These are phyloP conservation scores for Podosphaera fusca DNA, from an alignment of 2,329 filamentous ascomycete genomes.

Conservation along the genomic window DNA sequence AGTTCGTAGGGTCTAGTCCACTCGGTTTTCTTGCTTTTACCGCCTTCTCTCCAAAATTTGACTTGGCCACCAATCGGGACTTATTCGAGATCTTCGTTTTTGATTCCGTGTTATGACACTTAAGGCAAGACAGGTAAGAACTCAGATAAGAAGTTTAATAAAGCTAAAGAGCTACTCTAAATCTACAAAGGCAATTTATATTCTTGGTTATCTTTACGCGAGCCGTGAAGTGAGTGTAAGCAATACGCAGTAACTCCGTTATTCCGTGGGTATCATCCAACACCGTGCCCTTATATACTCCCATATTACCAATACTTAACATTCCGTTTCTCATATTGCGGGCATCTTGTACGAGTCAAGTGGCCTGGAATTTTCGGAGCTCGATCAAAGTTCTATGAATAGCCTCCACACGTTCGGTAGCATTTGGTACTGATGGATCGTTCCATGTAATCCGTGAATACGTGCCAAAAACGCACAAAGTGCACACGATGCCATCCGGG, in stretches of 20 bases:
- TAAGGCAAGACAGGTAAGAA: no score
- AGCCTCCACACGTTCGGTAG: background rate
- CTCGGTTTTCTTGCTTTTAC: background rate
- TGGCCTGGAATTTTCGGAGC: constrained; percentile 1
- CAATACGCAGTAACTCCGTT: no score
- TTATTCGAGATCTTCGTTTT: background rate
- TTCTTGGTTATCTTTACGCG: no score
- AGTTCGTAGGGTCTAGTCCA: background rate
- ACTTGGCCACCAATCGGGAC: background rate
- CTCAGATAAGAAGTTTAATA: no score
- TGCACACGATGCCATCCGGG: background rate
- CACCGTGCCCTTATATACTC: no score
- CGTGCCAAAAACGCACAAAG: background rate
- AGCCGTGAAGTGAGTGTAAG: no score
- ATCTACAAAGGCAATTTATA: no score
- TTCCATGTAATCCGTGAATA: background rate
- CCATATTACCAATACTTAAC: no score
- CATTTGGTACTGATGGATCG: background rate
- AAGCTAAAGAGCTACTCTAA: no score
- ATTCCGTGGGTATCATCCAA: no score
- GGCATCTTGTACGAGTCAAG: background rate
- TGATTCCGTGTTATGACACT: background rate
- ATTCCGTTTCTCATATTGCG: no score
- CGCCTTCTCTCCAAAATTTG: background rate
- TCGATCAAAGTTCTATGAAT: constrained; percentile 3